Conservation (phyloP, 2,329 filamentous ascomycete genomes). For the Beauveria scarabaeidicola region DNA sequence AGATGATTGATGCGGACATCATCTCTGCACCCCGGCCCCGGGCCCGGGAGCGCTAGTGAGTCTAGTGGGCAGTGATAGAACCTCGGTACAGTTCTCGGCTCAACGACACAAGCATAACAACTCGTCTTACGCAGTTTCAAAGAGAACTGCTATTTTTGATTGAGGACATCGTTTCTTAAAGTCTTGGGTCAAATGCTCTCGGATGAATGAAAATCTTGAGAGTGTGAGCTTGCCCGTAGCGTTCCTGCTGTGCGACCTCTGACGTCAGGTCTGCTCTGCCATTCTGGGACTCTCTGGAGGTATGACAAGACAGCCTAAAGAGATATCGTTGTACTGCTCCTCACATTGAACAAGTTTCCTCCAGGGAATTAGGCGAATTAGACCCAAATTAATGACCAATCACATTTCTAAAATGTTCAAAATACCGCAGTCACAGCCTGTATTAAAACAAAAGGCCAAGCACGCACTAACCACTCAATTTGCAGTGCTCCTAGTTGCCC, state of each 20-base stretch:
- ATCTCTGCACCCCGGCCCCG: not conserved
- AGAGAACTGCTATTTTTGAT: not conserved
- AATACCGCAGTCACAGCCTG: not conserved
- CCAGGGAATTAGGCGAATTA: not conserved
- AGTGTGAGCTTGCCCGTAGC: no score
- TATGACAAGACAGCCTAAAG: no score
- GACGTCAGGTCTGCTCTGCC: not conserved
- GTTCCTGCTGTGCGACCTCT: not conserved
- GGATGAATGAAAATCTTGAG: no score
- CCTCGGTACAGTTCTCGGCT: no score
- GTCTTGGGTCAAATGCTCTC: no score
- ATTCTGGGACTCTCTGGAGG: no score
- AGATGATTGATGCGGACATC: not conserved
- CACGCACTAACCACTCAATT: not conserved
- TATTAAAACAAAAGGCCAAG: constrained; percentile 1
- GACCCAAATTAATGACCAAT: not conserved
- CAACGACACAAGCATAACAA: not conserved
- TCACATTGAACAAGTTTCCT: no score
- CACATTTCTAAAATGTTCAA: not conserved
- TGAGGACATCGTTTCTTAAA: no score
- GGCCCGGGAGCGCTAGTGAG: not conserved
- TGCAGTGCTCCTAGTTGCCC: not conserved
- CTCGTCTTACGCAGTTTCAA: not conserved
- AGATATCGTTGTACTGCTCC: not conserved
- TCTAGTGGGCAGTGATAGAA: not conserved